Conservation (phyloP, 306 rosid genomes). For the Luffa acutangula region DNA sequence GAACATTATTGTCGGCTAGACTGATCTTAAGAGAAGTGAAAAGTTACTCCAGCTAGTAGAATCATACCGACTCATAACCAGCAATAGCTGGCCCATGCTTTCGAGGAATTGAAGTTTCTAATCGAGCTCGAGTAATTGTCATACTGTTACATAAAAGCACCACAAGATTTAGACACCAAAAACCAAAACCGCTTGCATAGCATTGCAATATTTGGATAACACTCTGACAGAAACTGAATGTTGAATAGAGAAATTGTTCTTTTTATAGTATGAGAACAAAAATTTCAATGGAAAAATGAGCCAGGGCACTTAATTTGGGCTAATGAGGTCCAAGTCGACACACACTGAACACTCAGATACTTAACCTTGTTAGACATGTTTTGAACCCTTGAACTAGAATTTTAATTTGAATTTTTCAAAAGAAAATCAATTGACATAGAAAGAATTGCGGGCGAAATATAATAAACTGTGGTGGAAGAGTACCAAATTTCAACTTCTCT, state of each 20-base stretch:
- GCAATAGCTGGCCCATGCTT: conserved; percentile 95
- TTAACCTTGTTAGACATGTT: background rate
- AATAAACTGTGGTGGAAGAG: background rate
- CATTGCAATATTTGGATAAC: background rate
- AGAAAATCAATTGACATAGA: background rate
- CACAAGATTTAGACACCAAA: conserved; percentile 7
- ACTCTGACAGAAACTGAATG: background rate
- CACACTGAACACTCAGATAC: background rate
- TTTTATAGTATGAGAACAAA: background rate
- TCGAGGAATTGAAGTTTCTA: conserved; percentile 94
- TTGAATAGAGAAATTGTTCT: background rate
- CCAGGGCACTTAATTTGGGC: background rate
- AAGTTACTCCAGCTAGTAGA: conserved; percentile 7
- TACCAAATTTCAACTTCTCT: background rate
- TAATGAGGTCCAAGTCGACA: background rate
- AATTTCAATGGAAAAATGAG: background rate
- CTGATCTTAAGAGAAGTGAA: background rate
- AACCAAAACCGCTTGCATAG: background rate
- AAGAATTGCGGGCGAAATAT: background rate
- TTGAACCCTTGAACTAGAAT: background rate
- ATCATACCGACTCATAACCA: conserved; percentile 81
- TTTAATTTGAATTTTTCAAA: background rate
- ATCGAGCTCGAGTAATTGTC: conserved; percentile 78
- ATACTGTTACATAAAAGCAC: conserved; percentile 37
- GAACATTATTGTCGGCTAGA: background rate